Conservation (phyloP, 345 rosid genomes). For the Camelina neglecta region DNA sequence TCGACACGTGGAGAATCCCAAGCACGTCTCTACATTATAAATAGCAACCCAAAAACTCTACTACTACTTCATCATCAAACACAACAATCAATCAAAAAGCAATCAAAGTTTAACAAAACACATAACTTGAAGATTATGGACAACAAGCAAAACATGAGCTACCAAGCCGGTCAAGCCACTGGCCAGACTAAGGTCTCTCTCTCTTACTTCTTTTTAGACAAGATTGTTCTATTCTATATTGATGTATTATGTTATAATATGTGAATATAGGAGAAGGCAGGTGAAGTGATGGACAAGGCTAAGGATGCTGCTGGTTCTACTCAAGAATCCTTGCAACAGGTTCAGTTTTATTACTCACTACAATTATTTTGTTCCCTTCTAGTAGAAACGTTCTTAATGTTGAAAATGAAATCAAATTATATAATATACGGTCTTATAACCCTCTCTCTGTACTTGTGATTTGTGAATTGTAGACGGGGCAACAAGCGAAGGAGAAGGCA, state of each 20-base stretch:
- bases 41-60: constrained; percentile 4
- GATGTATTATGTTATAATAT: background rate
- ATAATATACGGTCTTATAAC: background rate
- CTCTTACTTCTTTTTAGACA: background rate
- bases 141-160: constrained; percentile 52
- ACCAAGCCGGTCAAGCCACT: constrained; percentile 61
- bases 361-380: background rate
- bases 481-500: constrained; percentile 62
- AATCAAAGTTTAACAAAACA: constrained; percentile 4
- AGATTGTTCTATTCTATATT: background rate
- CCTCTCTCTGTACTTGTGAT: background rate
- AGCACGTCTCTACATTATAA: constrained; percentile 31
- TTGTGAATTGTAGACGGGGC: constrained; percentile 53
- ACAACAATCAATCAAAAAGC: constrained; percentile 17
- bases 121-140: constrained; percentile 36
- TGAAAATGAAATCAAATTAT: background rate
- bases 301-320: constrained; percentile 65
- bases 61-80: background rate
- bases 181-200: constrained; percentile 58
- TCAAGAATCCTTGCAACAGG: constrained; percentile 65
- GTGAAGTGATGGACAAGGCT: constrained; percentile 62
- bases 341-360: background rate
- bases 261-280: constrained; percentile 71
- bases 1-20: constrained; percentile 32
- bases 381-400: background rate